Evolutionary conservation across 2,329 filamentous ascomycete species (phyloP).

Genomic region (Beauveria caledonica): DNA sequence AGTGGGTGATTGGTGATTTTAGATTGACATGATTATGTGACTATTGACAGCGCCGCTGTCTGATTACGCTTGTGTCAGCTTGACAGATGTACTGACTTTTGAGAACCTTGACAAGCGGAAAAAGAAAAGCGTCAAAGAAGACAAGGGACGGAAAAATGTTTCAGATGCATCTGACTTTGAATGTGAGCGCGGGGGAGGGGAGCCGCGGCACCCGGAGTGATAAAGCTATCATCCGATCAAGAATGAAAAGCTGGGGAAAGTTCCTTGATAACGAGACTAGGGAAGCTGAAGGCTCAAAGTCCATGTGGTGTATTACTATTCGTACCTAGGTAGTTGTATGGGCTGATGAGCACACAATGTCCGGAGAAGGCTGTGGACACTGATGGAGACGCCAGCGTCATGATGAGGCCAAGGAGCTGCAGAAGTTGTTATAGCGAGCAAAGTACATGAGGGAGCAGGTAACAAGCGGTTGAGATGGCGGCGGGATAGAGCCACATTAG

Average conservation of each 20-base stretch:
- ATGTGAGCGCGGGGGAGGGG: background rate
- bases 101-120: no score
- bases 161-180: background rate
- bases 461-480: no score
- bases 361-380: constrained; percentile 1
- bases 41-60: background rate
- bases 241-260: background rate
- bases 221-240: background rate
- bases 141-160: background rate
- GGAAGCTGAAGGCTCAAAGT: no score
- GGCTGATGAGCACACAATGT: background rate
- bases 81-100: no score
- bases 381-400: constrained; percentile 4
- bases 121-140: no score
- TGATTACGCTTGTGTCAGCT: background rate
- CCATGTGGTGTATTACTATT: background rate
- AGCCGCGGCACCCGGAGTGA: background rate
- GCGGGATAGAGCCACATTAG: no score
- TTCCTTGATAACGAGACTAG: background rate
- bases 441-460: background rate
- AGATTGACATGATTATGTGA: no score
- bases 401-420: background rate
- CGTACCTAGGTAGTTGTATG: background rate
- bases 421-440: background rate
- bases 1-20: no score